Percentiles rank a stretch among this genome's conserved stretches.
These are phyloP conservation scores for Artemisia argyi DNA, from an alignment of 129 eudicot species.

Conservation along the genomic window DNA sequence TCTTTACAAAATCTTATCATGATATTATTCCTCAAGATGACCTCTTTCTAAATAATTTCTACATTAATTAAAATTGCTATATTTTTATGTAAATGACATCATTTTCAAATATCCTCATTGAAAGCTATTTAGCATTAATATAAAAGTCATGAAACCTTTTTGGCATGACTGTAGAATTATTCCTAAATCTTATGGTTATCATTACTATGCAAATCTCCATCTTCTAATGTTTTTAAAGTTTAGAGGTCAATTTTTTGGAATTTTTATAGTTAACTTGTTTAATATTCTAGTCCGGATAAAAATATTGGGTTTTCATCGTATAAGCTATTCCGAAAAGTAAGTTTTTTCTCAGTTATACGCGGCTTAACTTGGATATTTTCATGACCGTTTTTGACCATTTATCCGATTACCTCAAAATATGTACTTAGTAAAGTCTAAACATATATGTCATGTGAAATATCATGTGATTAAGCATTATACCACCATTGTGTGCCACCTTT, in stretches of 20 bases:
- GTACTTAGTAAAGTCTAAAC: no score
- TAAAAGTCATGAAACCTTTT: not conserved
- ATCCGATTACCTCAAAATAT: no score
- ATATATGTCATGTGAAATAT: no score
- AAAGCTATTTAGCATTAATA: not conserved
- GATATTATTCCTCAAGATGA: conserved; percentile 33
- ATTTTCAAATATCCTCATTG: not conserved
- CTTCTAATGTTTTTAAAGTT: not conserved
- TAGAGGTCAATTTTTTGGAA: not conserved
- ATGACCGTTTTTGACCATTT: no score
- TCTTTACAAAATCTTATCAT: conserved; percentile 22
- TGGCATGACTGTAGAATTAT: not conserved
- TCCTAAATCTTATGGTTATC: not conserved
- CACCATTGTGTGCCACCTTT: no score
- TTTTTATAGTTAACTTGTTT: not conserved
- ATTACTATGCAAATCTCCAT: not conserved
- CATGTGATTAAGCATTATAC: no score
- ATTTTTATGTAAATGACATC: not conserved
- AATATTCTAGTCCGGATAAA: not conserved
- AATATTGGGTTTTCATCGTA: no score
- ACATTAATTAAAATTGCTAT: conserved; percentile 1
- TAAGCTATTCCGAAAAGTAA: no score
- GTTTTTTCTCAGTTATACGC: no score
- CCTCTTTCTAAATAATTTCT: conserved; percentile 11
- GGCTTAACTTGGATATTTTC: no score